Evolutionary conservation across 2,329 filamentous ascomycete species (phyloP).

Genomic region (Fusarium incarnatum): DNA sequence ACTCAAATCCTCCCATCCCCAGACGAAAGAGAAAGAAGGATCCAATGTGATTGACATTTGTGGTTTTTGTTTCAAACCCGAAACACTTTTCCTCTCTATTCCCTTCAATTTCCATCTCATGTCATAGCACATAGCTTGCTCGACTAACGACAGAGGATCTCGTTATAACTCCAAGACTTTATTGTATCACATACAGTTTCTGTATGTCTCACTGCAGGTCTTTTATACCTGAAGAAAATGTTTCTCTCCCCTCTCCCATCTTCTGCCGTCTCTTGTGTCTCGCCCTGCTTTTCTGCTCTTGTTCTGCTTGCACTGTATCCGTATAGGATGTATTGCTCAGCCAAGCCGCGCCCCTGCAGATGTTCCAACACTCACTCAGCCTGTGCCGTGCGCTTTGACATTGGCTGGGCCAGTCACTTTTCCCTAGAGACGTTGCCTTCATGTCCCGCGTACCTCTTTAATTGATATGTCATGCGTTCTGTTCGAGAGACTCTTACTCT

Average conservation of each 20-base stretch:
- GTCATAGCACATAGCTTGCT: background rate
- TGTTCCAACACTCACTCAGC: conserved; percentile 15
- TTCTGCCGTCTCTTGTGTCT: background rate
- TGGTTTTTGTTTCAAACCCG: background rate
- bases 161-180: background rate
- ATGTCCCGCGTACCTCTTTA: background rate
- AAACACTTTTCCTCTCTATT: background rate
- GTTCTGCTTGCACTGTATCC: background rate
- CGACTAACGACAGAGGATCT: background rate
- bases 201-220: conserved; percentile 24
- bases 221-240: conserved; percentile 1
- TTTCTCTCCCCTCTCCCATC: background rate
- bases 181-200: background rate
- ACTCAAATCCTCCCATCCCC: background rate
- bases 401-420: conserved; percentile 1
- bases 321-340: background rate
- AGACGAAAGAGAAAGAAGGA: background rate
- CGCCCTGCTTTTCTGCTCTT: background rate
- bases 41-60: background rate
- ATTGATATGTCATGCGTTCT: background rate
- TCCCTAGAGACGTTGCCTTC: background rate
- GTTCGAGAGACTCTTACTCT: background rate
- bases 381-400: conserved; percentile 38
- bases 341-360: conserved; percentile 28
- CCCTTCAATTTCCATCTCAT: background rate